Evolutionary conservation across 768 basidiomycete genomes (phyloP).

Genomic region (Lactarius tabidus): DNA sequence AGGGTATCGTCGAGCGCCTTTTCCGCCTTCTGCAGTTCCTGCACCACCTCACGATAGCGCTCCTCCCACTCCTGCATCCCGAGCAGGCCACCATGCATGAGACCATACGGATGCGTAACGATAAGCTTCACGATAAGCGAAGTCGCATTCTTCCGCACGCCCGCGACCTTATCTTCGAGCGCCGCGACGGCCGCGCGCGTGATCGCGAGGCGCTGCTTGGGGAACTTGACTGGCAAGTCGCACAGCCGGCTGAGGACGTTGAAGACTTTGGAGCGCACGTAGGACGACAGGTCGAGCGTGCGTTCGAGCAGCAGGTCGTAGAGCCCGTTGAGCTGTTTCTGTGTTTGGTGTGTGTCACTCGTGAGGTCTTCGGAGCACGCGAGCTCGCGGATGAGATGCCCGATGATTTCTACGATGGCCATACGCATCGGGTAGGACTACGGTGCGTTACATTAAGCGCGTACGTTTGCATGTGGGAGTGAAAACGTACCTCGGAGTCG

Average conservation of each 20-base stretch:
- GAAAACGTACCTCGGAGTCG: constrained; percentile 74
- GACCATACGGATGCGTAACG: constrained; percentile 83
- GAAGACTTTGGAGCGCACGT: constrained; percentile 88
- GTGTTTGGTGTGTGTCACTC: constrained; percentile 43
- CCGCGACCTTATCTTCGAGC: constrained; percentile 85
- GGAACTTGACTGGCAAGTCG: constrained; percentile 75
- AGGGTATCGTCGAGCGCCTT: constrained; percentile 60
- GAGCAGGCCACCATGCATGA: constrained; percentile 79
- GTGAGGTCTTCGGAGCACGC: constrained; percentile 49
- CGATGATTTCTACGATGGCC: constrained; percentile 88
- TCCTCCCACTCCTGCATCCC: constrained; percentile 68
- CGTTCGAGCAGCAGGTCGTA: constrained; percentile 85
- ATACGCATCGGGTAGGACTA: constrained; percentile 97
- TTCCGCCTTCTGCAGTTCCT: constrained; percentile 70
- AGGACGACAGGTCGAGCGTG: constrained; percentile 83
- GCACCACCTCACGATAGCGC: constrained; percentile 57
- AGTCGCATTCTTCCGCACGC: constrained; percentile 82
- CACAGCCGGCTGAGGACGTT: constrained; percentile 70
- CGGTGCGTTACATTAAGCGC: background rate
- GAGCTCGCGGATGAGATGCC: constrained; percentile 78
- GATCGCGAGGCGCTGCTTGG: constrained; percentile 75
- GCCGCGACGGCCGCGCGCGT: constrained; percentile 73
- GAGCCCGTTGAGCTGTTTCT: constrained; percentile 75
- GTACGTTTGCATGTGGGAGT: background rate
- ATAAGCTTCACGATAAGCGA: constrained; percentile 71